A percentile compares a stretch with the other conserved stretches of the same genome.
Conservation (phyloP, 2,329 filamentous ascomycete genomes). For the Scedosporium aurantiacum region DNA sequence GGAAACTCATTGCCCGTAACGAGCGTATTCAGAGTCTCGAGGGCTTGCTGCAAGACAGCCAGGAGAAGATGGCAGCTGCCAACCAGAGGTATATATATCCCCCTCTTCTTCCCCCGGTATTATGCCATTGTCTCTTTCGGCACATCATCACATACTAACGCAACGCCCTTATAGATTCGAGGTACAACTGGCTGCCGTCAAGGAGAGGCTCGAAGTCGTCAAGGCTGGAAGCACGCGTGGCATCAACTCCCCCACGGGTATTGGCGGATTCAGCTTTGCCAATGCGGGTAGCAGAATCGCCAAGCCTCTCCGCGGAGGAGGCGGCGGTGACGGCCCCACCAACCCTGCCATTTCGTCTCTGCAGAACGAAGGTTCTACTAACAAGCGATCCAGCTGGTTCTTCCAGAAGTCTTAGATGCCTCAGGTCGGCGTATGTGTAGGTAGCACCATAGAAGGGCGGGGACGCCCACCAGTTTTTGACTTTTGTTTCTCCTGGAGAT, state of each 20-base stretch:
- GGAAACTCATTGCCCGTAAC: conserved; percentile 91
- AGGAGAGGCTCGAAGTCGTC: conserved; percentile 91
- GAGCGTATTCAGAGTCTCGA: conserved; percentile 94
- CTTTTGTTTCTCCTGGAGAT: conserved; percentile 5
- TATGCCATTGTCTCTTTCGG: not conserved
- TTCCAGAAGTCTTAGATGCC: conserved; percentile 47
- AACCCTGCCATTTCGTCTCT: conserved; percentile 48
- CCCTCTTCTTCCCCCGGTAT: conserved; percentile 8
- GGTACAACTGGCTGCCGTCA: conserved; percentile 90
- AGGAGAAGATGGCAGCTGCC: conserved; percentile 94
- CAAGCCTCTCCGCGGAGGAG: conserved; percentile 56
- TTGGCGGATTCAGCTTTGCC: conserved; percentile 61
- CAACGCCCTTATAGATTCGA: conserved; percentile 61
- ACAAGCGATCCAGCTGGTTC: conserved; percentile 66
- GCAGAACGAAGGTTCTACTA: conserved; percentile 43
- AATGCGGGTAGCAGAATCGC: conserved; percentile 55
- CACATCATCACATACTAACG: conserved; percentile 16
- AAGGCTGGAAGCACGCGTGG: conserved; percentile 85
- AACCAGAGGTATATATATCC: conserved; percentile 72
- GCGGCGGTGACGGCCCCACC: conserved; percentile 34
- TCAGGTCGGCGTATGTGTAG: conserved; percentile 3
- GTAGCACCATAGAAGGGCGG: conserved; percentile 7
- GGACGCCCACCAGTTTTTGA: not conserved
- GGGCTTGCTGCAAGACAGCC: conserved; percentile 84
- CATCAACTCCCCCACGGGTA: conserved; percentile 50